Conservation (phyloP, 305 asterid species). For the Fraxinus sp. region DNA sequence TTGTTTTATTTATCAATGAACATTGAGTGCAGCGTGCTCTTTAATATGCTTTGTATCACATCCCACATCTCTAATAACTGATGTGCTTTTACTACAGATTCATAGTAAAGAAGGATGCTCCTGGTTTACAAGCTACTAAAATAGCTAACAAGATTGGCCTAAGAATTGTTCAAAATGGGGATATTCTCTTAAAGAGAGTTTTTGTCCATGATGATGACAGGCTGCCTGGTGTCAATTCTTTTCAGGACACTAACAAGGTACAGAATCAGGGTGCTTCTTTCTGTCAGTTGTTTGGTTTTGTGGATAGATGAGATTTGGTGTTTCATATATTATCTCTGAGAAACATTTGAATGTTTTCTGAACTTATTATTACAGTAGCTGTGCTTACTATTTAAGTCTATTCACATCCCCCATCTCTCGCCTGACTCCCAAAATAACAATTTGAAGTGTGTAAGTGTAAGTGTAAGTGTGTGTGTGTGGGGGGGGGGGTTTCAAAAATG, state of each 20-base stretch:
- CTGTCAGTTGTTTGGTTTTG: slow-evolving; percentile 6
- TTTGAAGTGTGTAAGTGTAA: background rate
- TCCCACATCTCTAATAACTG: slow-evolving; percentile 21
- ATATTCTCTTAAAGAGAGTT: slow-evolving; percentile 69
- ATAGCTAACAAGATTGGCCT: slow-evolving; percentile 90
- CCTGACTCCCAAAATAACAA: background rate
- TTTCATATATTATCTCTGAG: slow-evolving; percentile 3
- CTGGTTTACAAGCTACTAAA: slow-evolving; percentile 89
- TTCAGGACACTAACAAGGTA: slow-evolving; percentile 93
- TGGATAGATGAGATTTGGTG: background rate
- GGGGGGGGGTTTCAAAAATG: background rate
- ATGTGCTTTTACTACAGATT: slow-evolving; percentile 51
- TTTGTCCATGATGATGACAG: slow-evolving; percentile 94
- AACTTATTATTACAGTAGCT: background rate
- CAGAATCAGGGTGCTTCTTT: slow-evolving; percentile 8
- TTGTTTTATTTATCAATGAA: background rate
- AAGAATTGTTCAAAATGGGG: slow-evolving; percentile 92
- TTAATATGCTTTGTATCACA: slow-evolving; percentile 16
- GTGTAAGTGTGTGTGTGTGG: background rate
- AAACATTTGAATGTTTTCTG: background rate
- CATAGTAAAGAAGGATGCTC: slow-evolving; percentile 75
- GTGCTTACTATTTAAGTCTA: background rate
- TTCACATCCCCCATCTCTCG: background rate
- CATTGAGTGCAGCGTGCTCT: background rate
- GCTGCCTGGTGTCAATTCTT: slow-evolving; percentile 82